A percentile compares a stretch with the other conserved stretches of the same genome.
phyloP scores from a whole-genome alignment of 208 protist genomes.

The Acanthamoeba castellanii region DNA sequence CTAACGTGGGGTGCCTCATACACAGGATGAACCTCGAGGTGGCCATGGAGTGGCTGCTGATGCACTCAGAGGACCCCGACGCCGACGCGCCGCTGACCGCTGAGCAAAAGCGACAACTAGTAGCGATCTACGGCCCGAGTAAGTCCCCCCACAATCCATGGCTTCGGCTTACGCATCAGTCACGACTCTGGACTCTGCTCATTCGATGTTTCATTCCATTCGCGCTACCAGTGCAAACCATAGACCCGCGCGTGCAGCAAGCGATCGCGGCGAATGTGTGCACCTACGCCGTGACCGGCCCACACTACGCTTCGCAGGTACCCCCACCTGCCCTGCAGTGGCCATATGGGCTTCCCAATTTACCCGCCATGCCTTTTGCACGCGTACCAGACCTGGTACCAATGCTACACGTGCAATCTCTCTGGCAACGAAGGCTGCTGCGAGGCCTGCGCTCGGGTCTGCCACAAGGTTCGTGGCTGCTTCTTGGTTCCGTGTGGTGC shows the following conservation, averaged over 20 bases:
- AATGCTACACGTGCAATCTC: conserved; percentile 89
- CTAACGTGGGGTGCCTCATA: not conserved
- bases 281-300: conserved; percentile 54
- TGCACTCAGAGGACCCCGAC: conserved; percentile 21
- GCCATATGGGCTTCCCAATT: not conserved
- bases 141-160: not conserved
- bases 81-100: conserved; percentile 13
- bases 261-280: conserved; percentile 36
- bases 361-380: not conserved
- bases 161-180: not conserved
- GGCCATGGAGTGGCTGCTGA: conserved; percentile 45
- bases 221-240: not conserved
- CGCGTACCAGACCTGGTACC: conserved; percentile 88
- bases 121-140: not conserved
- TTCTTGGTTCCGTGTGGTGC: conserved; percentile 80
- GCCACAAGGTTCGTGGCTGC: conserved; percentile 72
- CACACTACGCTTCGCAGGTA: not conserved
- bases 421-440: conserved; percentile 88
- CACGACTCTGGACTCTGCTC: not conserved
- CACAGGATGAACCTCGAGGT: conserved; percentile 57
- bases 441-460: conserved; percentile 85
- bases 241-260: conserved; percentile 4
- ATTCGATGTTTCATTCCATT: not conserved
- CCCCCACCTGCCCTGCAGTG: not conserved
- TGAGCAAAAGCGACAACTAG: conserved; percentile 30